phyloP scores from a whole-genome alignment of 2,329 filamentous ascomycete species.

The Alternaria sp. region DNA sequence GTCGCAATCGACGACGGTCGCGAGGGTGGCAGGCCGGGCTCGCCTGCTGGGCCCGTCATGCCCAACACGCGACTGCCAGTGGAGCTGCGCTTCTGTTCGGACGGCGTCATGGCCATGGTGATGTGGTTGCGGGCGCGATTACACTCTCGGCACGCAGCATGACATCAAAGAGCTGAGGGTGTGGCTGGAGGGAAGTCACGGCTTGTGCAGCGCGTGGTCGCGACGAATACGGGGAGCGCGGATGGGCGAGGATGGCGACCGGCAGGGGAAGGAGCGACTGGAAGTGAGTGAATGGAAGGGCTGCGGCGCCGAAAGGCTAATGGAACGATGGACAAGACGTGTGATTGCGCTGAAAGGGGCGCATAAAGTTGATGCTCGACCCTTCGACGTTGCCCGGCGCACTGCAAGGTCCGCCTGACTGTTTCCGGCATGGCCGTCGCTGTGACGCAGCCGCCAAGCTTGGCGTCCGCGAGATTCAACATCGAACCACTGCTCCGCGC shows the following conservation, averaged over 20 bases:
- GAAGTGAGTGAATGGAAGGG: conserved; percentile 28
- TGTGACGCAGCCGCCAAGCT: conserved; percentile 24
- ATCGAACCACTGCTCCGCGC: conserved; percentile 25
- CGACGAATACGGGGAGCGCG: conserved; percentile 11
- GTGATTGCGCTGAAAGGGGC: conserved; percentile 23
- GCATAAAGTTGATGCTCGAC: conserved; percentile 20
- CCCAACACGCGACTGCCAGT: conserved; percentile 46
- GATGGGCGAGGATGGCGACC: background rate
- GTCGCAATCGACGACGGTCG: conserved; percentile 54
- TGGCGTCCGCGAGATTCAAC: conserved; percentile 24
- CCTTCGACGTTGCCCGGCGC: conserved; percentile 5
- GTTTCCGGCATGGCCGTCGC: conserved; percentile 12
- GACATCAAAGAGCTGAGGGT: conserved; percentile 29
- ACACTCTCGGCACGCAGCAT: conserved; percentile 38
- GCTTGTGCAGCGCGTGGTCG: background rate
- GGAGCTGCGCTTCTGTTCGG: conserved; percentile 42
- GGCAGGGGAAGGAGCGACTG: conserved; percentile 17
- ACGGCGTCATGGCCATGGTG: conserved; percentile 43
- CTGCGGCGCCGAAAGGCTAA: conserved; percentile 16
- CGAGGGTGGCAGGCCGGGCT: conserved; percentile 56
- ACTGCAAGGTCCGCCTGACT: conserved; percentile 23
- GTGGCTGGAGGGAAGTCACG: background rate
- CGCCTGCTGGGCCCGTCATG: conserved; percentile 55
- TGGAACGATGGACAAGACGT: conserved; percentile 1
- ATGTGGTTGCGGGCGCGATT: conserved; percentile 32